Evolutionary conservation across 2,329 filamentous ascomycete species (phyloP).

Genomic region (Neofusicoccum laricinum): DNA sequence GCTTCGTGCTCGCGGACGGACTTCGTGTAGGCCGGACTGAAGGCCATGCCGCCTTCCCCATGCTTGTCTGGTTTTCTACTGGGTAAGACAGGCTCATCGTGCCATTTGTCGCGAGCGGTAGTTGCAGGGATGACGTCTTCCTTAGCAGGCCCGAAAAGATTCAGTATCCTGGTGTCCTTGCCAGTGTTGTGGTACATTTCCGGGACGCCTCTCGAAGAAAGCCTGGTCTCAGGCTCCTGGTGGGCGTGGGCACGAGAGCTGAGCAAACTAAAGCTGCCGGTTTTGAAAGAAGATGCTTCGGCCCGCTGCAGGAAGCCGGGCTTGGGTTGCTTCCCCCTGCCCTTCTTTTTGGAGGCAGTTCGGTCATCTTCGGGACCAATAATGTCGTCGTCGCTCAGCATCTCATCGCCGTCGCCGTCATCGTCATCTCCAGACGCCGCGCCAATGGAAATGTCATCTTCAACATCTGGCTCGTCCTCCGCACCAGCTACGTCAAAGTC

Average conservation of each 20-base stretch:
- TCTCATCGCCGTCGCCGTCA: conserved; percentile 5
- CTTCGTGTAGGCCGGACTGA: conserved; percentile 43
- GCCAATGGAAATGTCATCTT: conserved; percentile 17
- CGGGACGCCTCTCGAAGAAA: conserved; percentile 24
- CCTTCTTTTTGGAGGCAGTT: neutral
- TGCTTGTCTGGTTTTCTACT: conserved; percentile 35
- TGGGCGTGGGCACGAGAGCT: conserved; percentile 12
- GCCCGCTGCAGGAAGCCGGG: conserved; percentile 13
- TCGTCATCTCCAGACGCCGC: conserved; percentile 15
- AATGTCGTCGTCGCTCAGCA: conserved; percentile 24
- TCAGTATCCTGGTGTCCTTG: conserved; percentile 46
- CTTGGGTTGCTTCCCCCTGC: conserved; percentile 9
- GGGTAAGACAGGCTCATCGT: conserved; percentile 51
- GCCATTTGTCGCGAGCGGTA: conserved; percentile 52
- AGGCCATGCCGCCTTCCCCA: conserved; percentile 38
- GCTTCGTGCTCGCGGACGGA: conserved; percentile 44
- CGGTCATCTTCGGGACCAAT: conserved; percentile 12
- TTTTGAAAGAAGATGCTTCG: conserved; percentile 22
- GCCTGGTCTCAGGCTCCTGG: conserved; percentile 1
- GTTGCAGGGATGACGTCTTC: conserved; percentile 50
- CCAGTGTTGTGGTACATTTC: conserved; percentile 29
- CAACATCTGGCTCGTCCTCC: conserved; percentile 21
- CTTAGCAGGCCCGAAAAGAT: conserved; percentile 50
- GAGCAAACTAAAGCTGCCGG: conserved; percentile 20
- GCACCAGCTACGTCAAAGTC: conserved; percentile 19